Percentiles rank a stretch among this genome's conserved stretches.
Evolutionary conservation across 352 stramenopile genomes (phyloP).

Genomic region (Globisporangium abappressorium): DNA sequence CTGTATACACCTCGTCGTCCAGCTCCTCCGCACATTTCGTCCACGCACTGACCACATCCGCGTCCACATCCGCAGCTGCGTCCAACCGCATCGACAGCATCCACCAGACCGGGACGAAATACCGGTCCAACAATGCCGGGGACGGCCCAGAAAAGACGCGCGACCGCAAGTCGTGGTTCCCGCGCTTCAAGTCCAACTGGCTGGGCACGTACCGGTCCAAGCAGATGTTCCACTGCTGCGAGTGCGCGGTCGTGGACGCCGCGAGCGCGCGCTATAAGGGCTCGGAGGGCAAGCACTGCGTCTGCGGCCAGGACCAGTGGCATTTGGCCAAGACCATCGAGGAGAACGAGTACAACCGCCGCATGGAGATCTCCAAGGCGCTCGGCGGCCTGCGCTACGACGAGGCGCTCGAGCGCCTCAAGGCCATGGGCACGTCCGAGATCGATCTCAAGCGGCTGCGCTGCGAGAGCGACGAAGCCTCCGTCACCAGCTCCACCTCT

Average conservation of each 20-base stretch:
- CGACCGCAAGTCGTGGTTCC: conserved; percentile 86
- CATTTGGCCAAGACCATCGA: conserved; percentile 79
- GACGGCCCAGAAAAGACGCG: conserved; percentile 84
- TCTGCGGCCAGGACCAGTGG: conserved; percentile 80
- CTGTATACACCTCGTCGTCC: not conserved
- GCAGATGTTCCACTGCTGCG: conserved; percentile 84
- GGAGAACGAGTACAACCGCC: conserved; percentile 79
- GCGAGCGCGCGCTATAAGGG: conserved; percentile 63
- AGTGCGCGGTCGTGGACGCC: conserved; percentile 62
- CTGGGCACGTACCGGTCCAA: conserved; percentile 84
- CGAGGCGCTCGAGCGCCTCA: conserved; percentile 63
- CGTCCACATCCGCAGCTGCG: not conserved
- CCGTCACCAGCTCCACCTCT: conserved; percentile 23
- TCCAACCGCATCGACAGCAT: conserved; percentile 26
- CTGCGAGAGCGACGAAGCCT: conserved; percentile 35
- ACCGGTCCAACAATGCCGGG: conserved; percentile 72
- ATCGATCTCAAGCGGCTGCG: conserved; percentile 49
- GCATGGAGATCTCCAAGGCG: conserved; percentile 82
- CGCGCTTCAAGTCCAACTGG: conserved; percentile 87
- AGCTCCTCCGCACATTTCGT: not conserved
- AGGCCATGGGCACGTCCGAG: conserved; percentile 57
- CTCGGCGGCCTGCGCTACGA: conserved; percentile 82
- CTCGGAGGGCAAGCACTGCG: conserved; percentile 78
- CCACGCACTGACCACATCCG: not conserved
- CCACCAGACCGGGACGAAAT: conserved; percentile 57